Evolutionary conservation across 2,329 filamentous ascomycete genomes (phyloP).

Genomic region (Fusarium verrucosum): DNA sequence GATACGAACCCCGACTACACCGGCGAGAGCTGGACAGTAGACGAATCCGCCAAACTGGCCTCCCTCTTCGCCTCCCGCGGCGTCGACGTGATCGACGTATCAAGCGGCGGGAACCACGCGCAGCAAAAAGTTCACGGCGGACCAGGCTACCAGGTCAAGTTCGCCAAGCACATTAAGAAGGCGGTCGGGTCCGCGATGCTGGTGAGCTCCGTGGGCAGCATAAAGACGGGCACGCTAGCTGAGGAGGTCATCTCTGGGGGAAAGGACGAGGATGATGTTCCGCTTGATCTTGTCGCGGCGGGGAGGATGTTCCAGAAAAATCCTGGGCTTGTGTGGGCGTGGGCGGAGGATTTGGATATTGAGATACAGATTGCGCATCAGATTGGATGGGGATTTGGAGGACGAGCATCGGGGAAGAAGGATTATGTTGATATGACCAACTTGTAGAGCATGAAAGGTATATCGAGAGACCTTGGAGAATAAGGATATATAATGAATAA

Average conservation of each 20-base stretch:
- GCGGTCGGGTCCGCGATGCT: constrained; percentile 69
- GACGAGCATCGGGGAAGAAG: constrained; percentile 44
- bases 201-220: constrained; percentile 60
- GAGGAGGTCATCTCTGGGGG: constrained; percentile 57
- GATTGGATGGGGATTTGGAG: constrained; percentile 65
- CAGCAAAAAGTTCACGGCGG: constrained; percentile 65
- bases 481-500: too few species aligned
- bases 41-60: constrained; percentile 72
- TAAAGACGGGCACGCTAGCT: constrained; percentile 56
- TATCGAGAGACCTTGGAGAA: neutral
- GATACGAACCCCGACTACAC: constrained; percentile 64
- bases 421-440: constrained; percentile 16
- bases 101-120: constrained; percentile 71
- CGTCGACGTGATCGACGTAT: constrained; percentile 80
- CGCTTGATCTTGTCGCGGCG: constrained; percentile 59
- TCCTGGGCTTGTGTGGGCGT: constrained; percentile 64
- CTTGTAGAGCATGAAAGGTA: constrained; percentile 3
- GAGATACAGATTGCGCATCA: constrained; percentile 60
- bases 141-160: constrained; percentile 75
- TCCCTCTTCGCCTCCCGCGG: constrained; percentile 70
- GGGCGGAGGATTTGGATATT: constrained; percentile 63
- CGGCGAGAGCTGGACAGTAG: constrained; percentile 71
- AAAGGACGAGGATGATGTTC: constrained; percentile 48
- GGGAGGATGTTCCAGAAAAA: constrained; percentile 68
- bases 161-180: constrained; percentile 76